These are phyloP conservation scores for Pilobolus umbonatus DNA, from an alignment of 192 early-diverging fungal genomes.

Conservation along the genomic window DNA sequence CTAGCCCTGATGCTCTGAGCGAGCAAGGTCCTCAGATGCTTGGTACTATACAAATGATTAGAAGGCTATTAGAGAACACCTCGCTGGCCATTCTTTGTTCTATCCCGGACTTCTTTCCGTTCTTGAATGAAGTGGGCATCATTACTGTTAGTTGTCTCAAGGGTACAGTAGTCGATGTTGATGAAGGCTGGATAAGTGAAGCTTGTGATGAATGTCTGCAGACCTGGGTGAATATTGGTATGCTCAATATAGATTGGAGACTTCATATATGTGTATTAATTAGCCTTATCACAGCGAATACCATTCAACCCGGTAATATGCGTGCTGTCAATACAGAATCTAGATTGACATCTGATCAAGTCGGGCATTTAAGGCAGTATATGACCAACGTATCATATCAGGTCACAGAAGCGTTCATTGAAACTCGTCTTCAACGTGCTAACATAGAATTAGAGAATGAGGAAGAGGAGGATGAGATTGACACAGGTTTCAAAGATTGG, in stretches of 20 bases:
- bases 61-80: slow-evolving; percentile 50
- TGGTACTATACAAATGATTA: slow-evolving; percentile 50
- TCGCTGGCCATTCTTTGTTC: slow-evolving; percentile 42
- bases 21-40: slow-evolving; percentile 43
- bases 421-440: slow-evolving; percentile 55
- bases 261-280: too few species aligned
- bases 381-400: slow-evolving; percentile 47
- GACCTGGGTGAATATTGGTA: slow-evolving; percentile 59
- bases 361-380: slow-evolving; percentile 35
- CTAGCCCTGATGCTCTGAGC: slow-evolving; percentile 18
- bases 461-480: slow-evolving; percentile 43
- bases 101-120: slow-evolving; percentile 48
- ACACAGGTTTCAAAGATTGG: slow-evolving; percentile 53
- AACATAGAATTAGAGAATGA: slow-evolving; percentile 39
- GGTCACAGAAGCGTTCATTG: slow-evolving; percentile 59
- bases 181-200: slow-evolving; percentile 51
- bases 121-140: slow-evolving; percentile 53
- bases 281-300: slow-evolving; percentile 2
- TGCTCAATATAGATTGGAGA: neutral
- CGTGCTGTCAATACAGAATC: slow-evolving; percentile 3
- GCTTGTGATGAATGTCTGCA: slow-evolving; percentile 59
- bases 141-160: slow-evolving; percentile 51
- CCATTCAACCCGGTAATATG: slow-evolving; percentile 15
- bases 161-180: slow-evolving; percentile 29
- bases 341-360: slow-evolving; percentile 11